Evolutionary conservation across 2,329 filamentous ascomycete genomes (phyloP), one percentile per base, ranked within the genome.

Genomic region (Reticulascus tulasneorum): DNA sequence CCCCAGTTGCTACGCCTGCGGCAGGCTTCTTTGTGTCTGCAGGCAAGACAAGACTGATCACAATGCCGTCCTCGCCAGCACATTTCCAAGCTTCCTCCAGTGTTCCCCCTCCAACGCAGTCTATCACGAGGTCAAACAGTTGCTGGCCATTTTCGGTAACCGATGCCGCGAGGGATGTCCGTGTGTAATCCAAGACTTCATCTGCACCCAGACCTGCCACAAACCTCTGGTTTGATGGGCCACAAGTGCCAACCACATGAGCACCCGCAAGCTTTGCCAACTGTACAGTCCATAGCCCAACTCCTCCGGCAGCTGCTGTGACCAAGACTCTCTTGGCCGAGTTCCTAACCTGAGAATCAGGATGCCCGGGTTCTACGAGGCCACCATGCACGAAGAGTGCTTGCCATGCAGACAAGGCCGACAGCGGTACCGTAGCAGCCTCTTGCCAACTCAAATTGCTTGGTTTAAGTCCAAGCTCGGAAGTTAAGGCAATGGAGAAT

Each of bases 131-230:
- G 12, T 35, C 33, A 15, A 35, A 35, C 17, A 9, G 17, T 29
- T 25, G 12, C 8, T 9, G 7, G 7, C 16, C 16, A 13, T 18
- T 12, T 29, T 25, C 12, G 11, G 19, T 18, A 12, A 24, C 20
- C 23, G 15, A 24, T 5, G 13, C 33, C 19, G n/a, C 23, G 9
- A 20, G n/a, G 21, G 20, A 23, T 19, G 25, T 22, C 1, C 6
- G 18, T 3, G n/a, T 21, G 15, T 35, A 35, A 20, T 35, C 24
- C 33, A 35, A 21, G 16, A 35, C 24, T 9, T 35, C 33, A n/a
- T 35, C 10, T 3, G 33, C 33, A 19, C 33, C 33, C 7, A 35
- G 24, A 7, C 13, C 9, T 6, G 17, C 15, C n/a, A 35, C 33
- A 4, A 35, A 35, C 10, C 29, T 25, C 3, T 21, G 8, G 13